Conservation (phyloP, 108 stramenopile genomes). For the Bacterosira constricta region DNA sequence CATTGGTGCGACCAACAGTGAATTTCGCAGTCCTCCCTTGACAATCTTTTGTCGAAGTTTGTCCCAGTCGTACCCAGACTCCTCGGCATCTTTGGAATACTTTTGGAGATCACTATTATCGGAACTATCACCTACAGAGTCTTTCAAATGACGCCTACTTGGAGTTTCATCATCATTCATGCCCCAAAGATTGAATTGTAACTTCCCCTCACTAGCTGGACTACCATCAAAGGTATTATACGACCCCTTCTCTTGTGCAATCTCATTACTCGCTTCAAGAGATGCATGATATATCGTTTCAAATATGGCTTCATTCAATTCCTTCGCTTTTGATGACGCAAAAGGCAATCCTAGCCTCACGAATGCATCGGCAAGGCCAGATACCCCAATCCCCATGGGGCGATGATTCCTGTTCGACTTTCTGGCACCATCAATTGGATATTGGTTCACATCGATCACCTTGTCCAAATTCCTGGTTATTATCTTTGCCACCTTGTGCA, state of each 20-base stretch:
- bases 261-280: slow-evolving; percentile 91
- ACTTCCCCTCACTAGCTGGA: slow-evolving; percentile 88
- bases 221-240: slow-evolving; percentile 91
- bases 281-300: slow-evolving; percentile 97
- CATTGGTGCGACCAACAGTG: slow-evolving; percentile 97
- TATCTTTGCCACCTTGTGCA: slow-evolving; percentile 88
- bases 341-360: slow-evolving; percentile 92
- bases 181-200: slow-evolving; percentile 96
- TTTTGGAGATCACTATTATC: slow-evolving; percentile 16
- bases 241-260: slow-evolving; percentile 83
- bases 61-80: slow-evolving; percentile 88
- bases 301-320: slow-evolving; percentile 93
- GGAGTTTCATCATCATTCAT: slow-evolving; percentile 62
- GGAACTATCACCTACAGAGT: neutral
- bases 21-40: slow-evolving; percentile 87
- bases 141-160: slow-evolving; percentile 36
- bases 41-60: slow-evolving; percentile 75
- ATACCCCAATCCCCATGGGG: slow-evolving; percentile 97
- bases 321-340: slow-evolving; percentile 79
- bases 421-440: slow-evolving; percentile 88
- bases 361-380: slow-evolving; percentile 96
- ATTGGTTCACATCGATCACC: slow-evolving; percentile 94
- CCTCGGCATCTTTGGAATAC: slow-evolving; percentile 36
- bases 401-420: slow-evolving; percentile 92
- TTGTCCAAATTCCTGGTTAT: slow-evolving; percentile 92